phyloP scores from a whole-genome alignment of 306 rosid species.

The Cucumis hystrix region DNA sequence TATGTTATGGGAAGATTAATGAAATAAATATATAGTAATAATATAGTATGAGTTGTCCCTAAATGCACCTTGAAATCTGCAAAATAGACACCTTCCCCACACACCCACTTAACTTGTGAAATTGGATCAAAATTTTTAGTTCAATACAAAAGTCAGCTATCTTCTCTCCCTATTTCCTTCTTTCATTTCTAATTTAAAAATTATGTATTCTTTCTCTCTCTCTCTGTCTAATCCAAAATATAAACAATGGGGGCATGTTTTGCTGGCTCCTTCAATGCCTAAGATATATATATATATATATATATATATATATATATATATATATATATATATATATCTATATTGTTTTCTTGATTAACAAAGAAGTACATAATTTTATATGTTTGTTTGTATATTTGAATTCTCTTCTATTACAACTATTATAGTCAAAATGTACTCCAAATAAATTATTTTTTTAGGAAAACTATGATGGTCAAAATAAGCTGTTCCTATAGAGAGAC shows the following conservation, averaged over 20 bases:
- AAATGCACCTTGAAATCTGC: slow-evolving; percentile 3
- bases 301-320: too few species aligned
- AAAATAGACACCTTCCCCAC: not conserved
- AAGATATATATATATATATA: not conserved
- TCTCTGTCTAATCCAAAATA: not conserved
- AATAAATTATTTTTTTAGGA: too few species aligned
- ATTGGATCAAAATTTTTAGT: not conserved
- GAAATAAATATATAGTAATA: not conserved
- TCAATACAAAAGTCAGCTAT: not conserved
- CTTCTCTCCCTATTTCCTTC: not conserved
- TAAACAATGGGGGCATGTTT: not conserved
- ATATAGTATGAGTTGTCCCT: not conserved
- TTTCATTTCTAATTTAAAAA: not conserved
- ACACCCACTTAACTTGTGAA: not conserved
- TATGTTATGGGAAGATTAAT: not conserved
- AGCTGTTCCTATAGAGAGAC: too few species aligned
- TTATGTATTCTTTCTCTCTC: not conserved
- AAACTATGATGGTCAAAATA: too few species aligned
- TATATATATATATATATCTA: too few species aligned
- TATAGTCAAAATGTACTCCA: not conserved
- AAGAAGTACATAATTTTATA: not conserved
- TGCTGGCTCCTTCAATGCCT: not conserved
- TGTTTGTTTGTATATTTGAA: not conserved
- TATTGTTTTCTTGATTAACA: not conserved
- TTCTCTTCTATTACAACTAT: not conserved